Evolutionary conservation across 2,329 filamentous ascomycete species (phyloP).

Genomic region (Fusarium succisae): DNA sequence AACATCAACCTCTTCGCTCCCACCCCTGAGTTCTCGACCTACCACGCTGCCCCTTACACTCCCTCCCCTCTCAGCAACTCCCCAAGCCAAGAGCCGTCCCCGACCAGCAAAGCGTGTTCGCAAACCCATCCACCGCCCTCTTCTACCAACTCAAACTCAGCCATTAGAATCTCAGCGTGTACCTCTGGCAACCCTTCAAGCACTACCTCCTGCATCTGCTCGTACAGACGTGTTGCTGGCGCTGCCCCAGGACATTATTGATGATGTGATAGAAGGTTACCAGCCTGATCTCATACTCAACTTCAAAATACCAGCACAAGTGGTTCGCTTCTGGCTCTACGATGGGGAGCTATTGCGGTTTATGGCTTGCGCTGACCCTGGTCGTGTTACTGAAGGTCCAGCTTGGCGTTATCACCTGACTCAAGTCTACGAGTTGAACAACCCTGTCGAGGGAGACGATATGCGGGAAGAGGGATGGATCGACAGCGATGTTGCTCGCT

Average conservation of each 20-base stretch:
- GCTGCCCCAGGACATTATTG: slow-evolving; percentile 57
- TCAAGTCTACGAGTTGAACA: slow-evolving; percentile 70
- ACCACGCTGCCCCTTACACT: slow-evolving; percentile 25
- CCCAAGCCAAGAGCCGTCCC: slow-evolving; percentile 7
- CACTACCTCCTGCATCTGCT: slow-evolving; percentile 58
- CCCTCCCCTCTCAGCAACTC: slow-evolving; percentile 27
- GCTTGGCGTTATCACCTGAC: slow-evolving; percentile 43
- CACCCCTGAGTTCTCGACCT: slow-evolving; percentile 21
- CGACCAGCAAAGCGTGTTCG: slow-evolving; percentile 36
- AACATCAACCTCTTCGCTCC: slow-evolving; percentile 15
- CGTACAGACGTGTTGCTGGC: slow-evolving; percentile 65
- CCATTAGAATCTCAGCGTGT: slow-evolving; percentile 59
- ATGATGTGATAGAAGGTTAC: slow-evolving; percentile 58
- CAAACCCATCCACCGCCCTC: slow-evolving; percentile 42
- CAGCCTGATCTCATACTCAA: slow-evolving; percentile 65
- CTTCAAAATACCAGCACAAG: slow-evolving; percentile 64
- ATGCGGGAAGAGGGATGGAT: slow-evolving; percentile 67
- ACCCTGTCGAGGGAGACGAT: slow-evolving; percentile 61
- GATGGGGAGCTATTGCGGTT: slow-evolving; percentile 64
- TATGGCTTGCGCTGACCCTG: slow-evolving; percentile 64
- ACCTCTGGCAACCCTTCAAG: slow-evolving; percentile 57
- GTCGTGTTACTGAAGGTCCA: slow-evolving; percentile 44
- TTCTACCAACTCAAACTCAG: slow-evolving; percentile 43
- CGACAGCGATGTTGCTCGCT: slow-evolving; percentile 59
- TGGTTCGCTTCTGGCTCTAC: slow-evolving; percentile 72